phyloP scores from a whole-genome alignment of 768 basidiomycete genomes.

The Tephrocybe rancida region DNA sequence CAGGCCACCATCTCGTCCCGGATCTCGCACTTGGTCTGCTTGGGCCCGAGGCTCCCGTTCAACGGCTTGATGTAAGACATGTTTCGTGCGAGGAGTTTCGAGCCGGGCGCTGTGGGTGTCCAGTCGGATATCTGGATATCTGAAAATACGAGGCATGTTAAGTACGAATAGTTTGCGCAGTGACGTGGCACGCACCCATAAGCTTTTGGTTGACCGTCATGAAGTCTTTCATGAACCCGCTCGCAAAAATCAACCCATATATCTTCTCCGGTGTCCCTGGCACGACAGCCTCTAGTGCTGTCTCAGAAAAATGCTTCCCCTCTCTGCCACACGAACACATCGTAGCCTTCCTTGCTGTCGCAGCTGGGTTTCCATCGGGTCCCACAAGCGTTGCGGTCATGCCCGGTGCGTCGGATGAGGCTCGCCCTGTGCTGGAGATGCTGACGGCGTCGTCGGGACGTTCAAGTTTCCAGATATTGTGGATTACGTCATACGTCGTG shows the following conservation, averaged over 20 bases:
- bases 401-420: slow-evolving; percentile 31
- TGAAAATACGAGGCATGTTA: slow-evolving; percentile 30
- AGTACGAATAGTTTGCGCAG: not conserved
- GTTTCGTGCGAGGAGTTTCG: slow-evolving; percentile 77
- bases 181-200: slow-evolving; percentile 57
- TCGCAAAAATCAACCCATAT: slow-evolving; percentile 94
- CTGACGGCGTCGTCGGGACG: slow-evolving; percentile 63
- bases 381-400: slow-evolving; percentile 19
- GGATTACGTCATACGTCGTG: slow-evolving; percentile 94
- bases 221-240: slow-evolving; percentile 94
- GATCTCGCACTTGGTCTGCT: slow-evolving; percentile 94
- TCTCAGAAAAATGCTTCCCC: slow-evolving; percentile 71
- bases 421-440: slow-evolving; percentile 37
- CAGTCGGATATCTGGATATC: slow-evolving; percentile 97
- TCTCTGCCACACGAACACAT: slow-evolving; percentile 74
- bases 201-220: slow-evolving; percentile 89
- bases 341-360: slow-evolving; percentile 53
- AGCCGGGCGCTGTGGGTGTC: slow-evolving; percentile 65
- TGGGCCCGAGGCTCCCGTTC: slow-evolving; percentile 86
- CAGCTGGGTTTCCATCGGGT: slow-evolving; percentile 19
- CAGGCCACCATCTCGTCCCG: slow-evolving; percentile 79
- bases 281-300: slow-evolving; percentile 74
- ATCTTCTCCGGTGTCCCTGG: slow-evolving; percentile 95
- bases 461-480: slow-evolving; percentile 93
- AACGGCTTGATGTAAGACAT: slow-evolving; percentile 98